Evolutionary conservation across 345 rosid species (phyloP), one percentile per base, ranked within the genome.

Genomic region (Populus simonii): DNA sequence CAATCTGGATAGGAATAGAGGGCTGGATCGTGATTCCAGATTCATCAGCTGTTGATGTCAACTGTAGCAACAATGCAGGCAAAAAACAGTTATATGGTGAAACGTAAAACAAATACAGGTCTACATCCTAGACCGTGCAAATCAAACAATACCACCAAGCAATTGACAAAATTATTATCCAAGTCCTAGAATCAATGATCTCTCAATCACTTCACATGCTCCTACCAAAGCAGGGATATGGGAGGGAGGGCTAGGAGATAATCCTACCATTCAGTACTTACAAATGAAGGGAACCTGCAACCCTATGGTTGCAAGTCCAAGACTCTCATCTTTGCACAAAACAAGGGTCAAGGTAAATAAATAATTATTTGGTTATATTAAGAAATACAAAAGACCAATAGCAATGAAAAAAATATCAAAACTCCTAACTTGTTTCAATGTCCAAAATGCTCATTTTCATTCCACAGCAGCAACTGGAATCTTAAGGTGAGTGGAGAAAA

Each of bases 1-100:
- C 22, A 61, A 83, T 68, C 74, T 87, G 95, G 80, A 84, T 53
- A 36, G 70, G 81, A 76, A 87, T 65, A 0, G 92, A 81, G 4
- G 92, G 92, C 80, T 91, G 95, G 49, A 70, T 71, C 45, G 78
- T 79, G 61, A 72, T 77, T 47, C 89, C 88, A 16, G 90, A 75
- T 78, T 83, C 72, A 72, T 85, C 84, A 8, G 85, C 78, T 5
- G 80, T 81, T 4, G 93, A 85, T 43, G 91, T 91, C 73, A 91
- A 72, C 93, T 91, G 87, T 66, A 79, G 61, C 53, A 61, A 81
- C 43, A 72, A 70, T 31, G 36, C 51, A 25, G n/a, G 61, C 47
- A n/a, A 74, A 23, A 20, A 6, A 53, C 27, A 67, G 53, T 53
- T 41, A n/a, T 23, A 27, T 59, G 61, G 25, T 39, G 45, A 43